phyloP scores from a whole-genome alignment of 495 filamentous ascomycete species.

The Parmelia sp. region DNA sequence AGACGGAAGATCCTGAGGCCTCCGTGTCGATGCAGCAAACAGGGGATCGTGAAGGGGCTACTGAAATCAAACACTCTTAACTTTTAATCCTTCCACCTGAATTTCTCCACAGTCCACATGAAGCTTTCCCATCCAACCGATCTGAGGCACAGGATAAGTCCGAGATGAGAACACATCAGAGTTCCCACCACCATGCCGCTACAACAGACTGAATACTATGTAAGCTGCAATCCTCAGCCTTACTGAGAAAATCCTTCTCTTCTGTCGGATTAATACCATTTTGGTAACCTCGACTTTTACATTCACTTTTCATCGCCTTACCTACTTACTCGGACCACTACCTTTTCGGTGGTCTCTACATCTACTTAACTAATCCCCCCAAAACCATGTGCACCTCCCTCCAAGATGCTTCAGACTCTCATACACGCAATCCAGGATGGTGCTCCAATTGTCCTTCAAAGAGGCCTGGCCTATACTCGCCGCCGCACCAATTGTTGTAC shows the following conservation, averaged over 20 bases:
- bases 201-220: not conserved
- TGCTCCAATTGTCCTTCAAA: not conserved
- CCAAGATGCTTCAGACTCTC: not conserved
- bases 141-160: not conserved
- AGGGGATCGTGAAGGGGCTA: too few species aligned
- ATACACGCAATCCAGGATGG: not conserved
- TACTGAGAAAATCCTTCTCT: not conserved
- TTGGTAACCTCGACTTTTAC: not conserved
- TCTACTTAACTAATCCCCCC: not conserved
- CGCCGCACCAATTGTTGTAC: not conserved
- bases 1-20: too few species aligned
- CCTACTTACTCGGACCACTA: not conserved
- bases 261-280: not conserved
- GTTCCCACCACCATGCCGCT: not conserved
- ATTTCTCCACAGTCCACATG: not conserved
- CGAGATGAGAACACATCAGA: not conserved
- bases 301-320: not conserved
- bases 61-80: too few species aligned
- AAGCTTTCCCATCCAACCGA: not conserved
- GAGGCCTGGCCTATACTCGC: not conserved
- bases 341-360: not conserved
- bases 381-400: not conserved
- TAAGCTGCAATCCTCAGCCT: not conserved
- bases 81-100: not conserved
- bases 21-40: too few species aligned